These are phyloP conservation scores for Kodamaea anthophila DNA, from an alignment of 1,139 yeast species.

Conservation along the genomic window DNA sequence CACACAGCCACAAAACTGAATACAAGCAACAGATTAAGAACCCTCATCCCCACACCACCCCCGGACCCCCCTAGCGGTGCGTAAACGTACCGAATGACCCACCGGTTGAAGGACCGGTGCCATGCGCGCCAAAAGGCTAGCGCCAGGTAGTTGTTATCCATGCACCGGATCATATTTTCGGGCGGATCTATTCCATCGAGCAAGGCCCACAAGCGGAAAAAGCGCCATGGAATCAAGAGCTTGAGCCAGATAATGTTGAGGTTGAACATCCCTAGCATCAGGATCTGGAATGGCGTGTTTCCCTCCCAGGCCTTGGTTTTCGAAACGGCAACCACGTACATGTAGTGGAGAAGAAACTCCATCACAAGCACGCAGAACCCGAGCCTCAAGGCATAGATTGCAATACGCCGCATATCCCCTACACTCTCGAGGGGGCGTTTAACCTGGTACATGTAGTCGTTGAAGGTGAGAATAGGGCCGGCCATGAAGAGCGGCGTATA, in stretches of 20 bases:
- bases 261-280: conserved; percentile 91
- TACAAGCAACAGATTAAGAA: conserved; percentile 76
- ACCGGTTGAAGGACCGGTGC: conserved; percentile 91
- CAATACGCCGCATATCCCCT: conserved; percentile 40
- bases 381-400: conserved; percentile 62
- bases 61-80: conserved; percentile 85
- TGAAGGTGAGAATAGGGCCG: conserved; percentile 90
- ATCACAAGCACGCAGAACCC: conserved; percentile 69
- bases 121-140: conserved; percentile 97
- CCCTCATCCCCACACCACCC: conserved; percentile 33
- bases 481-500: conserved; percentile 91
- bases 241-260: conserved; percentile 89
- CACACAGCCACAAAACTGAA: conserved; percentile 96
- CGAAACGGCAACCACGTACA: conserved; percentile 91
- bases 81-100: conserved; percentile 80
- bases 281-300: conserved; percentile 84
- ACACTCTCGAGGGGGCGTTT: conserved; percentile 46
- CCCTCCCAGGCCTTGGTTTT: conserved; percentile 86
- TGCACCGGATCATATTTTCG: conserved; percentile 95
- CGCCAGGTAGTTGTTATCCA: conserved; percentile 90
- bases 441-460: conserved; percentile 80
- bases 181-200: conserved; percentile 93
- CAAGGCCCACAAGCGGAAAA: conserved; percentile 88
- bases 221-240: conserved; percentile 90
- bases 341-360: conserved; percentile 84